phyloP scores from a whole-genome alignment of 495 filamentous ascomycete genomes.

The Lasiosphaeriaceae sp. region DNA sequence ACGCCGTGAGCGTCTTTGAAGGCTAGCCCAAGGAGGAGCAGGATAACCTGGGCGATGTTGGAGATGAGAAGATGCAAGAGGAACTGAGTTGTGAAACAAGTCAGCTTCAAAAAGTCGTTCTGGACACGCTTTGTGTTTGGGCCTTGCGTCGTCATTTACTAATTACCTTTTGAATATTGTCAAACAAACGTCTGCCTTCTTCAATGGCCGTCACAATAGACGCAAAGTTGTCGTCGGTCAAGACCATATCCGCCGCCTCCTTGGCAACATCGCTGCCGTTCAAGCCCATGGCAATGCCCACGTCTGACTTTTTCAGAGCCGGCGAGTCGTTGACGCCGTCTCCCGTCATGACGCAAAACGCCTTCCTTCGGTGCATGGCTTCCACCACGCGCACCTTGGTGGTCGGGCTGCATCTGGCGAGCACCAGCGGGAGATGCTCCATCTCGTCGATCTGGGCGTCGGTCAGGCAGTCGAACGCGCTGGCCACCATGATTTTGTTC shows the following conservation, averaged over 20 bases:
- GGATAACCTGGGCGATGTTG: conserved; percentile 70
- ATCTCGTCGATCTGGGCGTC: conserved; percentile 56
- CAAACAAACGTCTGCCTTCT: conserved; percentile 68
- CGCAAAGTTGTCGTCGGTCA: conserved; percentile 85
- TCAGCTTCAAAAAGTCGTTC: background rate
- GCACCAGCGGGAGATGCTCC: conserved; percentile 55
- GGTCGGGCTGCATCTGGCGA: conserved; percentile 60
- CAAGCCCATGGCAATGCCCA: conserved; percentile 82
- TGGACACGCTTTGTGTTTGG: background rate
- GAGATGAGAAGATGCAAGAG: conserved; percentile 69
- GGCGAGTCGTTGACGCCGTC: conserved; percentile 86
- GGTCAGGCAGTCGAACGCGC: conserved; percentile 55
- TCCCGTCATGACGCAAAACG: conserved; percentile 63
- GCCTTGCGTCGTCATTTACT: no score
- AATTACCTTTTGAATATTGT: conserved; percentile 71
- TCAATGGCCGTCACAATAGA: conserved; percentile 71
- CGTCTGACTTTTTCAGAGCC: conserved; percentile 71
- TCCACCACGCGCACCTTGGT: conserved; percentile 68
- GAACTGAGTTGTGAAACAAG: conserved; percentile 50
- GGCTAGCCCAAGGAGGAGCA: conserved; percentile 64
- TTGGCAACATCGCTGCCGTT: conserved; percentile 86
- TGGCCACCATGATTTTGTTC: conserved; percentile 55
- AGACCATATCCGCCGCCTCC: conserved; percentile 79
- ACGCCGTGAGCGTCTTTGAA: conserved; percentile 62
- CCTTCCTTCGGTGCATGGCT: conserved; percentile 59